phyloP scores from a whole-genome alignment of 139 green algal species.

The Coelastrella sp. region DNA sequence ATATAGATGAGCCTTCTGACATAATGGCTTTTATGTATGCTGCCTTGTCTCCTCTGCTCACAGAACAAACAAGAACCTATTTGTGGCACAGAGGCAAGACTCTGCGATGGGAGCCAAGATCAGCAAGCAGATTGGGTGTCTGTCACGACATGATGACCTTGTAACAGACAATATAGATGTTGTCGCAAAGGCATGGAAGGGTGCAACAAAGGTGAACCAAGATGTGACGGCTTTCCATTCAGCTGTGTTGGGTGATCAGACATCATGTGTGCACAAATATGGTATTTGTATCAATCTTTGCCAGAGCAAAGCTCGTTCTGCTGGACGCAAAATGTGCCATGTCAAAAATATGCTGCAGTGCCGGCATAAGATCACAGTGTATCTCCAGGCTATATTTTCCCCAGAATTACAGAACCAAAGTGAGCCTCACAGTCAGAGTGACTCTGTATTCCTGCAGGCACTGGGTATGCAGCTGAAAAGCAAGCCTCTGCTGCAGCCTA shows the following conservation, averaged over 20 bases:
- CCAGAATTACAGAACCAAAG: too few relatives aligned
- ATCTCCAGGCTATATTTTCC: too few relatives aligned
- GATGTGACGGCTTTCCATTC: background rate
- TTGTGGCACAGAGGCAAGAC: too few relatives aligned
- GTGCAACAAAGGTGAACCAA: background rate
- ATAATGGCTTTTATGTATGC: too few relatives aligned
- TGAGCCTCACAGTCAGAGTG: background rate
- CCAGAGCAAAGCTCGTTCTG: too few relatives aligned
- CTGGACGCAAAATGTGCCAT: too few relatives aligned
- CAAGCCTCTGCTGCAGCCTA: background rate
- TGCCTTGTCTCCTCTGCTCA: too few relatives aligned
- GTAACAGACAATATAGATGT: background rate
- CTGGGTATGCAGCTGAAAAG: background rate
- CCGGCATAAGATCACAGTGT: too few relatives aligned
- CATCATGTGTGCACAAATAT: background rate
- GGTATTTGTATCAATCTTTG: too few relatives aligned
- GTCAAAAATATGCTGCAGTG: too few relatives aligned
- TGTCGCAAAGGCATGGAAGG: background rate
- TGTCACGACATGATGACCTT: background rate
- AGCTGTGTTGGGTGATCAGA: background rate
- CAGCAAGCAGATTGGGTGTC: background rate
- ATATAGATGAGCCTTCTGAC: too few relatives aligned
- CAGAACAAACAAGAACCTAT: too few relatives aligned
- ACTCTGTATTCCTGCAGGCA: background rate
- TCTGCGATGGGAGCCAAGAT: constrained; percentile 1